A percentile compares a stretch with the other conserved stretches of the same genome.
Conservation (phyloP, 306 rosid species). For the Elaeagnus macrophylla region DNA sequence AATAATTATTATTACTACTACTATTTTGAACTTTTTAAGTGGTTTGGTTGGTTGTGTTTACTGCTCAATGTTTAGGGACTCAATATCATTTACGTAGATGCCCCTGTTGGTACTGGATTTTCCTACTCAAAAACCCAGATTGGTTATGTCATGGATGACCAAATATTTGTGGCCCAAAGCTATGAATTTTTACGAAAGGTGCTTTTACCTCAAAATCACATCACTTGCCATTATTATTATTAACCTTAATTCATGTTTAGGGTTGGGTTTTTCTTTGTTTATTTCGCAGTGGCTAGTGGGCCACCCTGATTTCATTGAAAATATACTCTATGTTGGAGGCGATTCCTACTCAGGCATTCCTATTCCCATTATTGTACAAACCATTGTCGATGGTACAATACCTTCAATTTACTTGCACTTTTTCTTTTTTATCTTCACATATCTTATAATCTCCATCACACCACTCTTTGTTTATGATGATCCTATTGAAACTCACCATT, state of each 20-base stretch:
- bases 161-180: slow-evolving; percentile 6
- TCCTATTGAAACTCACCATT: no score
- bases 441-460: no score
- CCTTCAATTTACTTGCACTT: no score
- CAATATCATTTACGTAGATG: slow-evolving; percentile 18
- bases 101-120: slow-evolving; percentile 18
- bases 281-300: slow-evolving; percentile 14
- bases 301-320: slow-evolving; percentile 10
- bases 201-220: not conserved
- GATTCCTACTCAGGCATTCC: slow-evolving; percentile 19
- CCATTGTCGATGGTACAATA: slow-evolving; percentile 8
- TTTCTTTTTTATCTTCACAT: no score
- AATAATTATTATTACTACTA: no score
- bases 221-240: no score
- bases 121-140: slow-evolving; percentile 10
- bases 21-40: no score
- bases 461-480: no score
- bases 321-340: slow-evolving; percentile 12
- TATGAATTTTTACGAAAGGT: slow-evolving; percentile 16
- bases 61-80: no score
- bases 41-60: not conserved
- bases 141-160: slow-evolving; percentile 10
- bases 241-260: no score
- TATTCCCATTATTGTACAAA: slow-evolving; percentile 11
- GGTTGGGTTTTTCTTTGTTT: not conserved